Conservation (phyloP, 2,329 filamentous ascomycete species). For the Monilinia polystroma region DNA sequence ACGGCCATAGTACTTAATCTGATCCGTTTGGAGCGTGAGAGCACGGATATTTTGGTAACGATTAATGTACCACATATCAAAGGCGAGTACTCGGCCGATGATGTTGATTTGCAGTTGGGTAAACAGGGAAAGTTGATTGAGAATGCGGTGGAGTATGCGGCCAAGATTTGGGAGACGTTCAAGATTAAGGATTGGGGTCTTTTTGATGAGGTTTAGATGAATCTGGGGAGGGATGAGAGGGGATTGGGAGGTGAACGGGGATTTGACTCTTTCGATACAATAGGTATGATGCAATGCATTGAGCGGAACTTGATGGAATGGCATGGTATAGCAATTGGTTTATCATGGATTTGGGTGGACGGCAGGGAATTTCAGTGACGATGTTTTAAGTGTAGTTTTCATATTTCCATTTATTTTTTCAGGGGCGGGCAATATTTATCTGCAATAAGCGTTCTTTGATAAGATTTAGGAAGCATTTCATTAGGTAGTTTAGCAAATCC, state of each 20-base stretch:
- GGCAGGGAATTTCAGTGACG: background rate
- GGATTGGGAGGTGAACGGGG: no score
- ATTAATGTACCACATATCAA: slow-evolving; percentile 85
- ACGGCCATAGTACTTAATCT: slow-evolving; percentile 76
- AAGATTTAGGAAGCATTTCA: background rate
- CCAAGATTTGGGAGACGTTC: slow-evolving; percentile 68
- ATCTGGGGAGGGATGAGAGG: background rate
- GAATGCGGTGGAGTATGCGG: slow-evolving; percentile 65
- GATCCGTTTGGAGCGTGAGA: slow-evolving; percentile 70
- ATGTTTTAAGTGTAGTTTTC: slow-evolving; percentile 4
- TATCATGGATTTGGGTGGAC: background rate
- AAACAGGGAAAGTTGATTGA: slow-evolving; percentile 67
- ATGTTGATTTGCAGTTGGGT: slow-evolving; percentile 65
- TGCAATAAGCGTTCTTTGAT: background rate
- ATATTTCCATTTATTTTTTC: background rate
- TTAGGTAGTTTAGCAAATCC: background rate
- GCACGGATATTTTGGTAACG: slow-evolving; percentile 79
- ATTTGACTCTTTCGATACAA: background rate
- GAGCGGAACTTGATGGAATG: no score
- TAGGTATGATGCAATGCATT: no score
- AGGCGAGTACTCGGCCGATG: slow-evolving; percentile 70
- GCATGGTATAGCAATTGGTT: background rate
- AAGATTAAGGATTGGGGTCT: slow-evolving; percentile 78
- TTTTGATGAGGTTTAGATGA: slow-evolving; percentile 45
- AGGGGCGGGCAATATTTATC: background rate